Evolutionary conservation across 2,329 filamentous ascomycete genomes (phyloP).

Genomic region (Leptographium flavum): DNA sequence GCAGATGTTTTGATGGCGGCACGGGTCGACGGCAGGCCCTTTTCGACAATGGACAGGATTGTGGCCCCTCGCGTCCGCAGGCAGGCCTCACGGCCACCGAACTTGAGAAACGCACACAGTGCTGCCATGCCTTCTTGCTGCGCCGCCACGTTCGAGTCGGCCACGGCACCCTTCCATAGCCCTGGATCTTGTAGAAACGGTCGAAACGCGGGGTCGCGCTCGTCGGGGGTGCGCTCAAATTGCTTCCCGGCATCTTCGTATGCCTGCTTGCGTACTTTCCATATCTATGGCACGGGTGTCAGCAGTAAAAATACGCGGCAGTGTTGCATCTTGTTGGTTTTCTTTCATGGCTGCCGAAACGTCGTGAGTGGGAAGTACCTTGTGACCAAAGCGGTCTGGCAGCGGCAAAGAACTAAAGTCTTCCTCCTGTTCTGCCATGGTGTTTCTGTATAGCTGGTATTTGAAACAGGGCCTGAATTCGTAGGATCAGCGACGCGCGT

Average conservation of each 20-base stretch:
- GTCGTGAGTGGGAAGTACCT: conserved; percentile 40
- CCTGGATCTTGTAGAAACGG: conserved; percentile 75
- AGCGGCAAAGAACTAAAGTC: conserved; percentile 70
- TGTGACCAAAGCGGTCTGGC: conserved; percentile 70
- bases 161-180: conserved; percentile 84
- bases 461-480: not conserved
- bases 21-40: conserved; percentile 75
- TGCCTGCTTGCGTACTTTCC: conserved; percentile 91
- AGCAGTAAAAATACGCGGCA: too few relatives aligned
- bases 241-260: conserved; percentile 87
- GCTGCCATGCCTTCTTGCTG: conserved; percentile 85
- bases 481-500: not conserved
- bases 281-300: too few relatives aligned
- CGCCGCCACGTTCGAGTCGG: conserved; percentile 91
- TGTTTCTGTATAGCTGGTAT: not conserved
- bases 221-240: conserved; percentile 73
- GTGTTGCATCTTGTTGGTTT: too few relatives aligned
- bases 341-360: too few relatives aligned
- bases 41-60: conserved; percentile 72
- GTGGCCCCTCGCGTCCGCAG: conserved; percentile 63
- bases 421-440: conserved; percentile 71
- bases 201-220: conserved; percentile 71
- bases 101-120: conserved; percentile 85
- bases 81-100: conserved; percentile 66
- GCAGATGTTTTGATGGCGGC: conserved; percentile 79